phyloP scores from a whole-genome alignment of 441 rosid genomes.

The Populus hybrid region DNA sequence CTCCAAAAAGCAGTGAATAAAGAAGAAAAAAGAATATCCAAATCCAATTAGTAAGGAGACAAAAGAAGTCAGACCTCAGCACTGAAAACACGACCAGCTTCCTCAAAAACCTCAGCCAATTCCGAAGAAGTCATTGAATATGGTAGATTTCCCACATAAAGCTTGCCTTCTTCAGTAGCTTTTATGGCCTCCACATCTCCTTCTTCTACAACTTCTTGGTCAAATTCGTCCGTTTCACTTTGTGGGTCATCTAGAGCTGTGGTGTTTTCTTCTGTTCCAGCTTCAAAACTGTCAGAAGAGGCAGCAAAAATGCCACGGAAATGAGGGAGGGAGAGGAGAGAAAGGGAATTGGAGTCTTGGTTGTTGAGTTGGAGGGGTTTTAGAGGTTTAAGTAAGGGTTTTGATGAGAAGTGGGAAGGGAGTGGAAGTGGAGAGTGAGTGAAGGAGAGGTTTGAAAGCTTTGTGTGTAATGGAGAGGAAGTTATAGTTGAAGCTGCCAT shows the following conservation, averaged over 20 bases:
- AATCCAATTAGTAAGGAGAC: neutral
- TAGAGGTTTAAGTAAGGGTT: conserved; percentile 25
- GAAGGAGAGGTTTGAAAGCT: conserved; percentile 23
- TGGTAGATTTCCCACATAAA: conserved; percentile 81
- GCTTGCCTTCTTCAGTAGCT: conserved; percentile 53
- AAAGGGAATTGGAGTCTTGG: conserved; percentile 24
- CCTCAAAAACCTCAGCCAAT: conserved; percentile 55
- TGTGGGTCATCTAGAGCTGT: conserved; percentile 27
- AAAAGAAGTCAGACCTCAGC: conserved; percentile 53
- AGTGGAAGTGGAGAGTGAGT: conserved; percentile 26
- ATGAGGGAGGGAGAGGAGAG: conserved; percentile 24
- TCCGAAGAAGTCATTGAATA: conserved; percentile 67
- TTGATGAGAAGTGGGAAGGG: conserved; percentile 19
- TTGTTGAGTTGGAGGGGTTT: conserved; percentile 43
- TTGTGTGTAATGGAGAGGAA: conserved; percentile 33
- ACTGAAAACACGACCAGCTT: conserved; percentile 68
- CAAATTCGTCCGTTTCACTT: conserved; percentile 24
- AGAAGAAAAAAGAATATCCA: neutral
- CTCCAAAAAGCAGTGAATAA: neutral
- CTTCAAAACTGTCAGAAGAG: conserved; percentile 31
- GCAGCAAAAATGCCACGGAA: conserved; percentile 36
- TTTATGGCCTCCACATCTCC: conserved; percentile 24
- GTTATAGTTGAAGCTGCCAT: conserved; percentile 39
- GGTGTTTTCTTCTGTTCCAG: conserved; percentile 24
- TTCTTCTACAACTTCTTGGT: conserved; percentile 23